These are phyloP conservation scores for Pythium biforme DNA, from an alignment of 352 stramenopile genomes.

Conservation along the genomic window DNA sequence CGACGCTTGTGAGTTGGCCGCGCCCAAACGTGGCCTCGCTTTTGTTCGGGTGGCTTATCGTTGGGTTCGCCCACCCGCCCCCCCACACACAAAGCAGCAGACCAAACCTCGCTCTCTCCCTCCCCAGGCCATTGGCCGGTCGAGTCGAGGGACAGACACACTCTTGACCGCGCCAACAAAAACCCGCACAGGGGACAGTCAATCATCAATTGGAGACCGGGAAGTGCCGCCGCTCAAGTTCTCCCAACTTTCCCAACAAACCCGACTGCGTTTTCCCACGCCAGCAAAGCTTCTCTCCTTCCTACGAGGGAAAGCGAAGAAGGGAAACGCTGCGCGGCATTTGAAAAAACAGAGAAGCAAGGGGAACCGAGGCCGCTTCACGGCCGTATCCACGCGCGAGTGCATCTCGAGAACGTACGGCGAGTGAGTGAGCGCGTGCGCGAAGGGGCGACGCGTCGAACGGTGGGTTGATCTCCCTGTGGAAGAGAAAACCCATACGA, in stretches of 20 bases:
- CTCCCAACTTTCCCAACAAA: slow-evolving; percentile 1
- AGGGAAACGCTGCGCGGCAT: too few species aligned
- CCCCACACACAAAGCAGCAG: not conserved
- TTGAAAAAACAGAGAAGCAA: too few species aligned
- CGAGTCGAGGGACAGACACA: not conserved
- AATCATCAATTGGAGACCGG: slow-evolving; percentile 10
- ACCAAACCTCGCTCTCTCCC: slow-evolving; percentile 20
- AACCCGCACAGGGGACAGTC: not conserved
- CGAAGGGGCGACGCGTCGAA: not conserved
- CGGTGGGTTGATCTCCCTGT: not conserved
- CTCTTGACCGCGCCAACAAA: slow-evolving; percentile 9
- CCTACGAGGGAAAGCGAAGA: not conserved
- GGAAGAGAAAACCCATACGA: not conserved
- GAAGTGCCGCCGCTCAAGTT: not conserved
- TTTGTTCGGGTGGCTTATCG: slow-evolving; percentile 11
- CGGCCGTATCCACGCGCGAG: not conserved
- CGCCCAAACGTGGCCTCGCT: not conserved
- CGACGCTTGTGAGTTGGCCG: slow-evolving; percentile 2
- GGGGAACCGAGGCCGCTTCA: not conserved
- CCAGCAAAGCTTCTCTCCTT: not conserved
- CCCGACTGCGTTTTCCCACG: not conserved
- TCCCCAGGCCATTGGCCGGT: slow-evolving; percentile 9
- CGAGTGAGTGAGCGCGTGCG: not conserved
- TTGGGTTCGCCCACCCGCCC: slow-evolving; percentile 20
- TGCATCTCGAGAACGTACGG: not conserved